These are phyloP conservation scores for Ceriops zippeliana DNA, from an alignment of 345 rosid species.

Conservation along the genomic window DNA sequence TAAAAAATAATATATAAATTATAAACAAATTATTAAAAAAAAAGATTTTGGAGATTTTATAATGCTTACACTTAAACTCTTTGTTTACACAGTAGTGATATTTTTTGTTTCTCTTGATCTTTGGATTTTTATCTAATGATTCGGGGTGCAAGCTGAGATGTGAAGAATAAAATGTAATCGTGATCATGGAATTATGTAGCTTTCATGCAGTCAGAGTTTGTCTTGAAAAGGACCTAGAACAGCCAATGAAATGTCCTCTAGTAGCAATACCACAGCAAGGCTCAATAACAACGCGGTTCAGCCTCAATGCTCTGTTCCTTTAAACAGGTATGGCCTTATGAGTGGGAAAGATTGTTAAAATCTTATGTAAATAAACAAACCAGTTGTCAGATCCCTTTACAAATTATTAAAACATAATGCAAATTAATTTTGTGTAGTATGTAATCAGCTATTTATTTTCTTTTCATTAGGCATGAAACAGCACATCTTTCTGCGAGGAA, in stretches of 20 bases:
- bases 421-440: not conserved
- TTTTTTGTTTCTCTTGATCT: too few species aligned
- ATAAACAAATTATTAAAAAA: too few species aligned
- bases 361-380: too few species aligned
- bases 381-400: not conserved
- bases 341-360: not conserved
- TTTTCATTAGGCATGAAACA: conserved; percentile 32
- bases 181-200: conserved; percentile 22
- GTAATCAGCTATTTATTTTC: conserved; percentile 16
- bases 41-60: too few species aligned
- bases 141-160: conserved; percentile 6
- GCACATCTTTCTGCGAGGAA: conserved; percentile 36
- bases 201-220: conserved; percentile 10
- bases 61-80: too few species aligned
- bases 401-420: not conserved
- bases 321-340: conserved; percentile 31
- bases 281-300: conserved; percentile 18
- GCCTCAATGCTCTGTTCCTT: conserved; percentile 24
- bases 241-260: conserved; percentile 39
- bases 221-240: conserved; percentile 21
- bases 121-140: not conserved
- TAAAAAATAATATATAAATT: too few species aligned
- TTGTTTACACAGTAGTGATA: too few species aligned
- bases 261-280: conserved; percentile 27
- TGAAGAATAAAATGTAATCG: conserved; percentile 19